Conservation (phyloP, 495 filamentous ascomycete genomes). For the Echria macrotheca region DNA sequence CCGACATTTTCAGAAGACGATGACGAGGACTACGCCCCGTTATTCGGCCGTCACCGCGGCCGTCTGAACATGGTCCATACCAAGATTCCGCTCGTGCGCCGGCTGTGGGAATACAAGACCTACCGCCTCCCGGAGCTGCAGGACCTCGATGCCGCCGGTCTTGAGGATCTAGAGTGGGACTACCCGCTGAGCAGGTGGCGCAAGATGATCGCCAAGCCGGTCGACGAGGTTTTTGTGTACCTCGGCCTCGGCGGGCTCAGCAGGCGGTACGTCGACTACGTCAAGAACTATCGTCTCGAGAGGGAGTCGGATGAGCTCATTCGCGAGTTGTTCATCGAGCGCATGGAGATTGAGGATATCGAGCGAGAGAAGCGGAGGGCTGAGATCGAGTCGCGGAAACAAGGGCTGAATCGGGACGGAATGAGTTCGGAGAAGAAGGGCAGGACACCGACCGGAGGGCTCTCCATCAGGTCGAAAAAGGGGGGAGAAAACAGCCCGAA, state of each 20-base stretch:
- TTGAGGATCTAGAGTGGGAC: conserved; percentile 7
- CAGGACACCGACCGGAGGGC: too few species aligned
- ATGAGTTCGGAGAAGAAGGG: too few species aligned
- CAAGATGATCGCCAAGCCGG: not conserved
- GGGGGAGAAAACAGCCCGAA: too few species aligned
- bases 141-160: not conserved
- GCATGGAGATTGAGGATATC: too few species aligned
- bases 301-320: conserved; percentile 4
- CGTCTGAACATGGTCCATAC: not conserved
- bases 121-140: not conserved
- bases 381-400: too few species aligned
- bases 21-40: not conserved
- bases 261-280: not conserved
- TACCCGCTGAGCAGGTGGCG: conserved; percentile 1
- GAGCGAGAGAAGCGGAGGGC: too few species aligned
- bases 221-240: not conserved
- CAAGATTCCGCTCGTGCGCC: not conserved
- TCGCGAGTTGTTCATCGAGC: too few species aligned
- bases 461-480: too few species aligned
- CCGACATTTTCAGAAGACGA: too few species aligned
- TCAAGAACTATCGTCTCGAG: not conserved
- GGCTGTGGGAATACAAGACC: not conserved
- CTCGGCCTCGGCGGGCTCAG: not conserved
- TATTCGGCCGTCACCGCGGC: not conserved
- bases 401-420: too few species aligned